These are phyloP conservation scores for Spiromyces aspiralis DNA, from an alignment of 371 early-diverging fungal genomes.

Conservation along the genomic window DNA sequence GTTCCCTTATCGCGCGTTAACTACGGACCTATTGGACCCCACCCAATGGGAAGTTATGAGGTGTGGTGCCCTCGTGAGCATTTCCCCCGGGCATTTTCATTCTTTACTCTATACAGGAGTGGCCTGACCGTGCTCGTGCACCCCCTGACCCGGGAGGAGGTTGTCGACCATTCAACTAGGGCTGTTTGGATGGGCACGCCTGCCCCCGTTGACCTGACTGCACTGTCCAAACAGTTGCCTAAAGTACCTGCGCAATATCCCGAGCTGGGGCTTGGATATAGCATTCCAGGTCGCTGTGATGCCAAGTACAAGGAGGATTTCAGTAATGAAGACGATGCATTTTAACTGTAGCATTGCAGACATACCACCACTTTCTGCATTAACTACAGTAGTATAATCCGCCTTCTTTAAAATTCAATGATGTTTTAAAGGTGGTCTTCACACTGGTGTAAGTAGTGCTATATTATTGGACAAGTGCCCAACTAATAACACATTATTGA, in stretches of 20 bases:
- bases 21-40: slow-evolving; percentile 25
- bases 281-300: too few relatives aligned
- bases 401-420: too few relatives aligned
- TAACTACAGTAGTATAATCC: too few relatives aligned
- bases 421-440: too few relatives aligned
- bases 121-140: slow-evolving; percentile 31
- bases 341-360: too few relatives aligned
- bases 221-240: slow-evolving; percentile 11
- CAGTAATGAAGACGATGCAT: too few relatives aligned
- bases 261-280: slow-evolving; percentile 31
- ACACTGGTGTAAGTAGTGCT: too few relatives aligned
- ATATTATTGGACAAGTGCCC: too few relatives aligned
- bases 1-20: slow-evolving; percentile 30
- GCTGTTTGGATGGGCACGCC: slow-evolving; percentile 34
- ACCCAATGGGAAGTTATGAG: slow-evolving; percentile 10
- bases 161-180: slow-evolving; percentile 32
- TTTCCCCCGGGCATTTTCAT: not conserved
- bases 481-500: too few relatives aligned
- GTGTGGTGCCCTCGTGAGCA: not conserved
- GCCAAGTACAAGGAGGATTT: too few relatives aligned
- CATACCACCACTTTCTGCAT: too few relatives aligned
- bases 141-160: slow-evolving; percentile 30
- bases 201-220: slow-evolving; percentile 27
- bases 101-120: slow-evolving; percentile 19
- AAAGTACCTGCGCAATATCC: slow-evolving; percentile 33